phyloP scores from a whole-genome alignment of 2,329 filamentous ascomycete species.

The Arthrobotrys sphaeroides region DNA sequence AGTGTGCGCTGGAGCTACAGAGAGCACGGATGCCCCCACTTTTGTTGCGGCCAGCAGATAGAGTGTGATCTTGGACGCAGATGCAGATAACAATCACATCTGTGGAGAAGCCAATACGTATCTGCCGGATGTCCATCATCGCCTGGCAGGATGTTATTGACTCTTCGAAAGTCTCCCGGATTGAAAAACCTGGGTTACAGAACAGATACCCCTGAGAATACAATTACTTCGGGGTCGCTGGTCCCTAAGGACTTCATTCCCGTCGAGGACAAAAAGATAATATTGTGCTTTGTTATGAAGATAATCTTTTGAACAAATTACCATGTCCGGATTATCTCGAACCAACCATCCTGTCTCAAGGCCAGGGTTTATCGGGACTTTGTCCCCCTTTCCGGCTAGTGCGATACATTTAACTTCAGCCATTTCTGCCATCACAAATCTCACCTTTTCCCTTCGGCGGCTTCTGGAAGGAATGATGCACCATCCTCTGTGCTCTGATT shows the following conservation, averaged over 20 bases:
- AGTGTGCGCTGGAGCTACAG: neutral
- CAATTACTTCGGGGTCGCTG: neutral
- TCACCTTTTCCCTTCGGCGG: conserved; percentile 3
- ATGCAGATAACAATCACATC: conserved; percentile 5
- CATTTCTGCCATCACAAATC: neutral
- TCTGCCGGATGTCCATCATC: neutral
- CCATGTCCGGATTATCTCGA: conserved; percentile 37
- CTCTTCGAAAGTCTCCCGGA: neutral
- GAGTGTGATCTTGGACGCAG: conserved; percentile 5
- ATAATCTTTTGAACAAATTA: conserved; percentile 7
- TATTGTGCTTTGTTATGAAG: conserved; percentile 1
- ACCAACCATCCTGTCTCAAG: neutral
- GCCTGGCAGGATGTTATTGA: neutral
- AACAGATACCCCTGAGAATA: neutral
- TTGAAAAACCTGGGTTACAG: neutral
- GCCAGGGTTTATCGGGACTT: conserved; percentile 40
- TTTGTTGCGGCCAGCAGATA: neutral
- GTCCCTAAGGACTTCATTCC: neutral
- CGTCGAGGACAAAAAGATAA: neutral
- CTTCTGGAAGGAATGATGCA: conserved; percentile 35
- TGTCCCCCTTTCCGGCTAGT: conserved; percentile 49
- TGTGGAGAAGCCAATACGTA: neutral
- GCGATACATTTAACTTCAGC: conserved; percentile 10
- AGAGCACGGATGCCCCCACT: conserved; percentile 1
- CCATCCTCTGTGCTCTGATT: conserved; percentile 1